Base-by-base conservation (phyloP, 2,329 filamentous ascomycete genomes). In the Penicillium fuscoglaucum region DNA sequence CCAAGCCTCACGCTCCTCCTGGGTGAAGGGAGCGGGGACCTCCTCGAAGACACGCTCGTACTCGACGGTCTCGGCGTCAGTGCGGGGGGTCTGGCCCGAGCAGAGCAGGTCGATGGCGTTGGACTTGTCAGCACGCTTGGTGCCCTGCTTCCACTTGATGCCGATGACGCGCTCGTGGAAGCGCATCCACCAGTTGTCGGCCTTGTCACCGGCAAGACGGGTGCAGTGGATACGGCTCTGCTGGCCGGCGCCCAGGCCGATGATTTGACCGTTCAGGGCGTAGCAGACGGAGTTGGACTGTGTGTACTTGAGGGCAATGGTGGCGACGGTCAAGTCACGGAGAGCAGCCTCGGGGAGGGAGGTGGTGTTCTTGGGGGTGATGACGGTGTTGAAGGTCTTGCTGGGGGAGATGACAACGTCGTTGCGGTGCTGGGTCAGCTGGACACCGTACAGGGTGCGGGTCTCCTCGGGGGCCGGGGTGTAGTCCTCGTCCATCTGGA, bases 261-360 rank as follows among this genome's bases (percentile, higher is more conserved):
- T 84, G 69, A 98, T 85, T 79, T 98, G 95, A 48, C 95, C 95
- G 70, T 96, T 93, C 63, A 91, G 83, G 55, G 95, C 93, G 74
- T 98, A 99, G 85, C 93, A 98, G 64, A 99, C 95, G 28, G 93
- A 97, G 85, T 99, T 99, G 74, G 92, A 96, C 80, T 99, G 93
- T 1, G 95, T 99, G 82, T 96, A 99, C 81, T 99, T 99, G 70
- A 98, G 84, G 35, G 95, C 92, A 72, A 99, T 97, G 56, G 95
- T 99, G 55, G 95, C 95, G 47, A 99, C 89, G 29, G 93, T 93
- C 64, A 99, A 82, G 72, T 99, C 95, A 61, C 93, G 88, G 61
- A 93, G 83, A 52, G 95, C 95, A 56, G 85, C 84, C 70, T 95
- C 91, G 40, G 93, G 85, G 21, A 99, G 84, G 19, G 84, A 76